phyloP scores from a whole-genome alignment of 495 filamentous ascomycete species.

The Xylaria venustula region DNA sequence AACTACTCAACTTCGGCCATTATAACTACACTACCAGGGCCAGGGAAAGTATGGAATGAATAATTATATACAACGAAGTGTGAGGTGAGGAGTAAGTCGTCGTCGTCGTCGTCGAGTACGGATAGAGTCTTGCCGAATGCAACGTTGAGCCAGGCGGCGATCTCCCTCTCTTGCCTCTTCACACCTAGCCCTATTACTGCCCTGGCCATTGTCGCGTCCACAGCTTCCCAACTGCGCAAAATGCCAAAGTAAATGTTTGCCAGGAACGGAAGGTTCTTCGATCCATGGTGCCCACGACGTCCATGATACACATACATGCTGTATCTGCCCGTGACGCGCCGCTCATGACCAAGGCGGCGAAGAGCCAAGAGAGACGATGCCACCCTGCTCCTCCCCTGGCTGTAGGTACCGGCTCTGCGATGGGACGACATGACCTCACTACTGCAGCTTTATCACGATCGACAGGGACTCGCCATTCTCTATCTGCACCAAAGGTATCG shows the following conservation, averaged over 20 bases:
- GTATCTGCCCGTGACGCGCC: too few species aligned
- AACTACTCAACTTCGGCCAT: too few species aligned
- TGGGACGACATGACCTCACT: neutral
- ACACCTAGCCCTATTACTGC: neutral
- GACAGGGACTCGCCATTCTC: slow-evolving; percentile 4
- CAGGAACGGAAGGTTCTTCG: slow-evolving; percentile 14
- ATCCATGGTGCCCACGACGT: neutral
- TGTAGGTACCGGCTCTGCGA: too few species aligned
- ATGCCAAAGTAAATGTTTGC: neutral
- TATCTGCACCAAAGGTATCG: too few species aligned
- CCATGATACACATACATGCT: too few species aligned
- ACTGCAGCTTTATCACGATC: slow-evolving; percentile 12
- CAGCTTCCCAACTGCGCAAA: neutral
- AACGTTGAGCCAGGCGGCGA: slow-evolving; percentile 12
- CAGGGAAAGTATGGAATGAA: too few species aligned
- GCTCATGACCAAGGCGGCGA: neutral
- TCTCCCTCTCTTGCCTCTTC: neutral
- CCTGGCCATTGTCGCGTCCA: neutral
- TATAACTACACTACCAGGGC: too few species aligned
- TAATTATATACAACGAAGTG: too few species aligned
- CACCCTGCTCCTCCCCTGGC: neutral
- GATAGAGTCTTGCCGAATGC: slow-evolving; percentile 1
- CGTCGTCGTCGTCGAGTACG: neutral
- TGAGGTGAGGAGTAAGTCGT: too few species aligned
- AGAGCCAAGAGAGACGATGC: neutral